Evolutionary conservation across 768 basidiomycete species (phyloP), one percentile per base, ranked within the genome.

Genomic region (Sporobolomyces roseus): DNA sequence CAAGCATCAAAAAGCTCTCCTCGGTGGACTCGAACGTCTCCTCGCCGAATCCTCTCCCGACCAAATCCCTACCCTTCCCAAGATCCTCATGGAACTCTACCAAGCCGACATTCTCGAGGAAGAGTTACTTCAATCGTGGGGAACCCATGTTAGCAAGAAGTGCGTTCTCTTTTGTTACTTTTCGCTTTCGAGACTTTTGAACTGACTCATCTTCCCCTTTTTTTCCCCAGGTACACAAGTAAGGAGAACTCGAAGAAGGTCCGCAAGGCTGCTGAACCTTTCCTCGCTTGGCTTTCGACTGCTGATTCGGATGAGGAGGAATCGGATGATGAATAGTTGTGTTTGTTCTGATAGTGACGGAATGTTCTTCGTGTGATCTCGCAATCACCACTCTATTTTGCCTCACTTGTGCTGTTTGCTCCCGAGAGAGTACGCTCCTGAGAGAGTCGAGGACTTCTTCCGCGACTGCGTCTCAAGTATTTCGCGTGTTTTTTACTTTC

Each of bases 221-320:
- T 16, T 55, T 2, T 2, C 23, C 4, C 36, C 38, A 72, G 74
- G 30, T 77, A 77, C 71, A 74, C 93, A 51, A 90, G 94, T 80
- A 92, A 89, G 80, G 93, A 97, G 32, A 88, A 85, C 52, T 90
- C 88, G 79, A 98, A 97, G 85, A 93, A 86, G 80, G 93, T 99
- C 59, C 84, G 93, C 75, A 94, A 93, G 82, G 92, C 92, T 17
- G 77, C 79, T 32, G 92, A 91, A 78, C 92, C 93, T 0, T 97
- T 98, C 83, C 81, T 98, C 77, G 92, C 93, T 86, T 94, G 91
- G 91, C 84, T 94, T 25, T 87, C 86, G 63, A 90, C 91, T 78
- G 91, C 91, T 12, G 91, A 92, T 32, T 87, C 87, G 73, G 85
- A 77, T 21, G 56, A 61, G 33, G 71, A 73, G 32, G 59, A 61